A percentile compares a stretch with the other conserved stretches of the same genome.
These are phyloP conservation scores for Kalmanozyma brasiliensis DNA, from an alignment of 1,284 basidiomycete species.

Conservation along the genomic window DNA sequence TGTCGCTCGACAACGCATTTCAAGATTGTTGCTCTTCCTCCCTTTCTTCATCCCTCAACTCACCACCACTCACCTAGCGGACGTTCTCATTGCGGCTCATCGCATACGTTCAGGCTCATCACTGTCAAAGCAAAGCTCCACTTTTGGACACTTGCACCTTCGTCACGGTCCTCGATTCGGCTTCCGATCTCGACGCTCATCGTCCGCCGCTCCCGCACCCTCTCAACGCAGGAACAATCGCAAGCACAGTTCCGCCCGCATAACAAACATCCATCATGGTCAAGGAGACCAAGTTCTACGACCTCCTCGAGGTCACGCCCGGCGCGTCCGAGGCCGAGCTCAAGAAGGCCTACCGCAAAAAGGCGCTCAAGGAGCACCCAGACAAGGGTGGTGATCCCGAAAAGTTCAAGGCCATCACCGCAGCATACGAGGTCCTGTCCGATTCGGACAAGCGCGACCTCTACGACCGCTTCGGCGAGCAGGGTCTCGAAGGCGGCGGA, in stretches of 20 bases:
- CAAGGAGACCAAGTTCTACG: constrained; percentile 64
- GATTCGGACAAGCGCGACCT: constrained; percentile 78
- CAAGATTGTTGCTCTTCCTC: neutral
- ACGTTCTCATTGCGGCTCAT: neutral
- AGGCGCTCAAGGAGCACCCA: constrained; percentile 74
- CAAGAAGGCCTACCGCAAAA: constrained; percentile 64
- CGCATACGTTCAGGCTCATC: constrained; percentile 1
- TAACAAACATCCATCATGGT: constrained; percentile 31
- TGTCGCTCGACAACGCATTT: constrained; percentile 32
- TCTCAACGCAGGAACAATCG: no score
- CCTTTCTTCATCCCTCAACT: constrained; percentile 8
- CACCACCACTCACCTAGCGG: constrained; percentile 8
- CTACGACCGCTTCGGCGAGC: constrained; percentile 94
- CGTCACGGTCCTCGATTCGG: constrained; percentile 3
- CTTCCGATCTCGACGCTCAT: neutral
- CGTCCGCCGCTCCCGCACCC: no score
- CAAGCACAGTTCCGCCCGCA: constrained; percentile 1
- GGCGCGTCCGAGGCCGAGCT: constrained; percentile 61
- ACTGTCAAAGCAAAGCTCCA: neutral
- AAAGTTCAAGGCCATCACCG: constrained; percentile 95
- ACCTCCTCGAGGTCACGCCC: constrained; percentile 63
- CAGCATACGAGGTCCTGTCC: constrained; percentile 94
- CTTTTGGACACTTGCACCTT: neutral
- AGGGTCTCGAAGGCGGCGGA: constrained; percentile 77
- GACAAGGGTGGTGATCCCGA: constrained; percentile 97